Base-by-base conservation (phyloP, 2,329 filamentous ascomycete species). In the Calonectria hongkongensis region DNA sequence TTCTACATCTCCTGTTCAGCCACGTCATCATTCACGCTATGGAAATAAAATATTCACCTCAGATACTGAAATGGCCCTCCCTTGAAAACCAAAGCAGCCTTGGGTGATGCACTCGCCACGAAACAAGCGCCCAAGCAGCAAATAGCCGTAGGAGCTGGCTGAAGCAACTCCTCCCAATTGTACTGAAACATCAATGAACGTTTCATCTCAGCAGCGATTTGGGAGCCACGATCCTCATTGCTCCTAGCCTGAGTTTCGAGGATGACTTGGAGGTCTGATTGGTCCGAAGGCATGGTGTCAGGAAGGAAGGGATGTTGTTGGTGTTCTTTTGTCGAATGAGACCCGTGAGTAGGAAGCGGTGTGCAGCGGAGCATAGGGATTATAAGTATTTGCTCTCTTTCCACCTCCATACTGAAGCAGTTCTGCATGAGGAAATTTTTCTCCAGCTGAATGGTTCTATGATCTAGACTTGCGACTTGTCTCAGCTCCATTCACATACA, bases 171-270 rank as follows among this genome's bases (percentile, higher is more conserved):
- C 28, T 51, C 48, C 48, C 48, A 51, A 28, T 30, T 51, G 48
- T 51, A 51, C 25, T 51, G 48, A 30, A 51, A 51, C 48, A 51
- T 51, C 48, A 51, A 30, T 9, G 48, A 51, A n/a, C 15, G 25
- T 28, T 51, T 51, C 10, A 51, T 51, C 25, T 51, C 48, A 12
- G 25, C 27, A 13, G 18, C 27, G 3, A 28, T n/a, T 18, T 30
- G 27, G 15, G 15, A 16, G 15, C 12, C 48, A 16, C 16, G 27
- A 15, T 7, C 16, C 12, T 30, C 15, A 18, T 30, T 9, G 4
- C 48, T 27, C 25, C 30, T 15, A 28, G 27, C 48, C 48, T 51
- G 48, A n/a, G 48, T 27, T 5, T 8, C 3, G 15, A 51, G 25
- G 18, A 51, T 30, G 16, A 30, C 27, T 4, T 51, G 25, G 7